Evolutionary conservation across 495 filamentous ascomycete genomes (phyloP).

Genomic region (Emericellopsis terricola): DNA sequence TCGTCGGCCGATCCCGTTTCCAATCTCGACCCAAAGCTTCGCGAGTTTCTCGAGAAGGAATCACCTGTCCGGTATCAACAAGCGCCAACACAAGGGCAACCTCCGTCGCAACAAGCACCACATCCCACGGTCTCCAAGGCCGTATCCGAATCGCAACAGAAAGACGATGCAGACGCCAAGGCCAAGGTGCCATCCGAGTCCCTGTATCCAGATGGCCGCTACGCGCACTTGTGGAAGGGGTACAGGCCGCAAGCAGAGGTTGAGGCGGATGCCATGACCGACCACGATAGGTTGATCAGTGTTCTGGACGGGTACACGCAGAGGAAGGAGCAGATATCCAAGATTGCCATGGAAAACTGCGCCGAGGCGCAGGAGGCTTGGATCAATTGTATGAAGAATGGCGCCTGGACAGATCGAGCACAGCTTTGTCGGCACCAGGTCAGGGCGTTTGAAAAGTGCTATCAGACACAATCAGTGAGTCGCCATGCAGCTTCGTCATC

Average conservation of each 20-base stretch:
- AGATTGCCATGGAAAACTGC: slow-evolving; percentile 85
- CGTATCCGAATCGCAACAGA: slow-evolving; percentile 3
- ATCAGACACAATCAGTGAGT: slow-evolving; percentile 59
- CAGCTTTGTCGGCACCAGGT: slow-evolving; percentile 64
- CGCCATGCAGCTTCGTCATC: not conserved
- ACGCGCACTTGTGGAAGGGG: slow-evolving; percentile 82
- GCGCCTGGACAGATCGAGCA: slow-evolving; percentile 36
- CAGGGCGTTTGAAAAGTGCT: slow-evolving; percentile 57
- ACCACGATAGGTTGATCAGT: slow-evolving; percentile 54
- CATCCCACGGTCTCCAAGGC: not conserved
- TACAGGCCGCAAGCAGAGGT: slow-evolving; percentile 52
- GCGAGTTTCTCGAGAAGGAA: slow-evolving; percentile 71
- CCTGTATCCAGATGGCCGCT: slow-evolving; percentile 60
- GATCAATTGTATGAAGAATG: slow-evolving; percentile 54
- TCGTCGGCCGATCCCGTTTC: slow-evolving; percentile 49
- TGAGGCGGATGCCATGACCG: slow-evolving; percentile 43
- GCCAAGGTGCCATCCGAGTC: slow-evolving; percentile 15
- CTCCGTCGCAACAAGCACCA: slow-evolving; percentile 3
- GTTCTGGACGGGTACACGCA: slow-evolving; percentile 72
- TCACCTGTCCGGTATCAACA: slow-evolving; percentile 52
- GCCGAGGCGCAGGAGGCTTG: slow-evolving; percentile 63
- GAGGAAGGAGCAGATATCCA: slow-evolving; percentile 57
- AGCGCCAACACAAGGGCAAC: no score
- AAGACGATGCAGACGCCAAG: not conserved
- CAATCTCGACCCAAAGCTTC: slow-evolving; percentile 68